Conservation (phyloP, 768 basidiomycete genomes). For the Baorangia bicolor region DNA sequence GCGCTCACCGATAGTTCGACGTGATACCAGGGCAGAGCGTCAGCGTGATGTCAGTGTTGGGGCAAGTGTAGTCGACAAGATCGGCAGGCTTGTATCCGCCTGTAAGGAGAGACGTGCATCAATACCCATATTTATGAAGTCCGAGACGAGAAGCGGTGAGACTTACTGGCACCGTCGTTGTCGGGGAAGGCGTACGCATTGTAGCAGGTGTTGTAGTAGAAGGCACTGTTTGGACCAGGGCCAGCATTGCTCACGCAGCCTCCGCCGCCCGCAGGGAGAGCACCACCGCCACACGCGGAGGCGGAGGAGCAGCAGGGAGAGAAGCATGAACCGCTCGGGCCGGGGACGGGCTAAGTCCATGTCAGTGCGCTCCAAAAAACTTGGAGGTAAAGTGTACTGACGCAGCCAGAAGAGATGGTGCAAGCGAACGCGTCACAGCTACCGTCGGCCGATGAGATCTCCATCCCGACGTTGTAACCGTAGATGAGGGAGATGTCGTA, state of each 20-base stretch:
- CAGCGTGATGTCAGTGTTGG: conserved; percentile 27
- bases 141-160: background rate
- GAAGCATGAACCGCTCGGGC: conserved; percentile 26
- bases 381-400: conserved; percentile 8
- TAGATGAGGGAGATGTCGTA: conserved; percentile 36
- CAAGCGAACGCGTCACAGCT: conserved; percentile 32
- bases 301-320: conserved; percentile 32
- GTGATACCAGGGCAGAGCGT: conserved; percentile 31
- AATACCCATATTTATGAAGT: background rate
- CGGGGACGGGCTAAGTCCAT: conserved; percentile 26
- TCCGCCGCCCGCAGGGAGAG: conserved; percentile 27
- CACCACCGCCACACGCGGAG: conserved; percentile 28
- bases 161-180: conserved; percentile 31
- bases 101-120: conserved; percentile 1
- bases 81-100: conserved; percentile 30
- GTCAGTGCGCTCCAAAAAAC: background rate
- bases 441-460: conserved; percentile 29
- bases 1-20: conserved; percentile 13
- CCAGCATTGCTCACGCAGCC: conserved; percentile 29
- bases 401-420: conserved; percentile 31
- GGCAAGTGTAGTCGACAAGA: conserved; percentile 30
- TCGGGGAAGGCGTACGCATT: conserved; percentile 36
- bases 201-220: conserved; percentile 28
- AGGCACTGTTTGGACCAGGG: conserved; percentile 30
- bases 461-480: conserved; percentile 35